phyloP scores from a whole-genome alignment of 2,329 filamentous ascomycete species.

The Paecilomyces variotii region DNA sequence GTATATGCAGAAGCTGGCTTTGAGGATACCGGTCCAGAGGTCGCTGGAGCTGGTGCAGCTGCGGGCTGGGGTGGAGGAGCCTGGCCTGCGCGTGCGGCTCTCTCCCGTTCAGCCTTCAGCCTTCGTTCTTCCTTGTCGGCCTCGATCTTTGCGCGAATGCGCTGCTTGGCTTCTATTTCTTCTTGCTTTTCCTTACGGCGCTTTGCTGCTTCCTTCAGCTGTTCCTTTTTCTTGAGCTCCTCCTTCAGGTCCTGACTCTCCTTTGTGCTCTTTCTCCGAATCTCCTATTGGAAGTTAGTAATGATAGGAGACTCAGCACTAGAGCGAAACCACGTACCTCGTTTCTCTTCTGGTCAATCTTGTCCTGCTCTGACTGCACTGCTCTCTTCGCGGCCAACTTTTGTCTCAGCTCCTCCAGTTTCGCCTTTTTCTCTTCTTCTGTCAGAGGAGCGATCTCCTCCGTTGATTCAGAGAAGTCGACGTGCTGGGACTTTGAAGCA shows the following conservation, averaged over 20 bases:
- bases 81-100: conserved; percentile 76
- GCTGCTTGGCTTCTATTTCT: conserved; percentile 76
- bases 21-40: conserved; percentile 42
- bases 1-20: conserved; percentile 65
- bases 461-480: conserved; percentile 85
- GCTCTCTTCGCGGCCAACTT: conserved; percentile 67
- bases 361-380: conserved; percentile 61
- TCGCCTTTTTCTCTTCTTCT: conserved; percentile 81
- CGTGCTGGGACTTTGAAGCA: conserved; percentile 82
- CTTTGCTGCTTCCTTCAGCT: conserved; percentile 78
- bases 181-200: conserved; percentile 84
- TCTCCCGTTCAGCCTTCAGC: conserved; percentile 75
- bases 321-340: conserved; percentile 48
- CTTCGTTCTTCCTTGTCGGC: conserved; percentile 87
- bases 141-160: conserved; percentile 88
- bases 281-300: conserved; percentile 38
- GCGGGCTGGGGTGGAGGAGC: conserved; percentile 43
- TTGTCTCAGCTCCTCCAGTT: conserved; percentile 64
- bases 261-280: conserved; percentile 78
- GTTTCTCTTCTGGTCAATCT: conserved; percentile 74
- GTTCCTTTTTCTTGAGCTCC: conserved; percentile 77
- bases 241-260: conserved; percentile 87
- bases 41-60: conserved; percentile 34
- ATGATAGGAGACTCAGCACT: not conserved
- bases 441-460: conserved; percentile 87